phyloP scores from a whole-genome alignment of 345 rosid genomes.

The Mercurialis annua region DNA sequence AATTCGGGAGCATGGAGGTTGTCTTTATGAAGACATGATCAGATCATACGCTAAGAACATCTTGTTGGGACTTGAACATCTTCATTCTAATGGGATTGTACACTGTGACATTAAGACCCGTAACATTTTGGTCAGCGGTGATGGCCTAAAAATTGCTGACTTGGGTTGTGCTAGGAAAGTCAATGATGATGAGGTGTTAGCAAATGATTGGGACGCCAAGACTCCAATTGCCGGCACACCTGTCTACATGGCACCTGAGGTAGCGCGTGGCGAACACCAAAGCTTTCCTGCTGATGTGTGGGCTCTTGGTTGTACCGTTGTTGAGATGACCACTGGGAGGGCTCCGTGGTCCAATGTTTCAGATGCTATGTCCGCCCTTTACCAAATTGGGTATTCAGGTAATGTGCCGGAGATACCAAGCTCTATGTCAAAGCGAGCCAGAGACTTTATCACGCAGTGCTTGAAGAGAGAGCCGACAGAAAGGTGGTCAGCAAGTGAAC shows the following conservation, averaged over 20 bases:
- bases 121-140: constrained; percentile 40
- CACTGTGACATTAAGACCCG: constrained; percentile 77
- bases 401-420: constrained; percentile 43
- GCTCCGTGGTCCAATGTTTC: constrained; percentile 36
- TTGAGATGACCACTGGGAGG: constrained; percentile 56
- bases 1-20: constrained; percentile 35
- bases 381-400: constrained; percentile 43
- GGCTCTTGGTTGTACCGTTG: constrained; percentile 58
- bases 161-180: constrained; percentile 52
- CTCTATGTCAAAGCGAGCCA: constrained; percentile 34
- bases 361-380: constrained; percentile 45
- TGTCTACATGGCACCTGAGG: constrained; percentile 66
- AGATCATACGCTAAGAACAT: constrained; percentile 44
- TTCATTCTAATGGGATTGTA: constrained; percentile 54
- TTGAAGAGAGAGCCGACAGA: constrained; percentile 40
- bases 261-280: constrained; percentile 54
- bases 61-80: constrained; percentile 45
- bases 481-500: constrained; percentile 49
- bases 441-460: constrained; percentile 53
- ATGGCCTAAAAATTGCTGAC: constrained; percentile 54
- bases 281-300: constrained; percentile 53
- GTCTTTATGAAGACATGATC: constrained; percentile 39
- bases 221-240: constrained; percentile 45
- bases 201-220: not conserved
- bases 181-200: constrained; percentile 10